Evolutionary conservation across 192 early-diverging fungal genomes (phyloP), one percentile per base, ranked within the genome.

Genomic region (Lobosporangium transversale): DNA sequence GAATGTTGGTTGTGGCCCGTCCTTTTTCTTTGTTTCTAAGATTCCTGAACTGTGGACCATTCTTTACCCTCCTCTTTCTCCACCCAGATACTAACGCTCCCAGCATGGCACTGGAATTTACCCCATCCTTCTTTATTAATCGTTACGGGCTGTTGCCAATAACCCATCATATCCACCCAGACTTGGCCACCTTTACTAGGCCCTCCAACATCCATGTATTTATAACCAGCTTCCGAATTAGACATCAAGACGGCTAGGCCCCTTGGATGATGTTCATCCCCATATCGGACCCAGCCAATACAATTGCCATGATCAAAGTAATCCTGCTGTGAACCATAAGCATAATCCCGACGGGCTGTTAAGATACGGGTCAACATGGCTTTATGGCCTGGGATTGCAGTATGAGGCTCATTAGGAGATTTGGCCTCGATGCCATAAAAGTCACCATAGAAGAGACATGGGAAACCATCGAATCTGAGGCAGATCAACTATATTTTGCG

Each of bases 381-480:
- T 42, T 57, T 81, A 21, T 50, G 73, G 24, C 64, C 70, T 31
- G 63, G 73, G 66, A 68, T 33, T 9, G 59, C 62, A 5, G 66
- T 79, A 21, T 63, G 30, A 17, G 63, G 58, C 40, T 68, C 47
- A 1, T 58, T 26, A 4, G 23, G 11, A 18, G 47, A 58, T 32
- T 45, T 63, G 47, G 62, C 65, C 57, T 62, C 53, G 20, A 69
- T 70, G 53, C 83, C 83, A 36, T 82, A 84, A 35, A 81, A 55
- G 55, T 84, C 83, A 0, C 80, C 78, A 58, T 82, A 84, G 53
- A 84, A 84, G 7, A 84, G 54, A 48, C 83, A 84, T 7, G 80
- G 83, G 59, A 73, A 82, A 31, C 83, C 83, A 30, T 84, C 80
- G 21, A 71, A 66, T 3, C 83, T 64, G 17, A 70, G 21, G 31